These are phyloP conservation scores for Penicillium sp. DNA, from an alignment of 2,329 filamentous ascomycete species.

Conservation along the genomic window DNA sequence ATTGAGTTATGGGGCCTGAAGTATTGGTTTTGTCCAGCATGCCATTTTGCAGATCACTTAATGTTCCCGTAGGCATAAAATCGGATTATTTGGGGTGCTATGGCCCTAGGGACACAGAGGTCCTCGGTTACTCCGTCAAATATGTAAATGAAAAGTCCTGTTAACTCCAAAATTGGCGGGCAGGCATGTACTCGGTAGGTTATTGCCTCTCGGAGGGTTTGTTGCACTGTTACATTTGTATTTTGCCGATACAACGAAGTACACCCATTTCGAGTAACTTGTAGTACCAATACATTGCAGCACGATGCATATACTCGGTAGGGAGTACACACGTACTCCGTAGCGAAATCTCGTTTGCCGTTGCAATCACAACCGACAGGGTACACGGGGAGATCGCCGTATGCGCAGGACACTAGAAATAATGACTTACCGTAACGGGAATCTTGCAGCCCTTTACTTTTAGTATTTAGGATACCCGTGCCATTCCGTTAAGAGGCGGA, in stretches of 20 bases:
- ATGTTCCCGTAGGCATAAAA: neutral
- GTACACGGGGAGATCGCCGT: neutral
- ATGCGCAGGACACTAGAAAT: neutral
- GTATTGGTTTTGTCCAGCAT: neutral
- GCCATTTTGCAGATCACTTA: neutral
- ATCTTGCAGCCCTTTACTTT: neutral
- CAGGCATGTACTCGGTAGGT: neutral
- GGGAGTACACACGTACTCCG: neutral
- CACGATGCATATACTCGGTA: neutral
- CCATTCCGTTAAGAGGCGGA: rapidly evolving
- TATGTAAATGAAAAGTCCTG: neutral
- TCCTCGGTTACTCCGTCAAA: rapidly evolving
- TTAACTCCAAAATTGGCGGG: no score
- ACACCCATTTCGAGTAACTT: neutral
- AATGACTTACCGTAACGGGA: neutral
- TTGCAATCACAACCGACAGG: neutral
- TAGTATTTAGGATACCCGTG: no score
- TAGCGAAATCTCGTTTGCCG: neutral
- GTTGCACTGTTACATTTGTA: neutral
- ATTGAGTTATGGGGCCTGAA: neutral
- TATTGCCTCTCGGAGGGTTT: neutral
- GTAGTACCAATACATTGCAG: no score
- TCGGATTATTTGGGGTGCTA: no score
- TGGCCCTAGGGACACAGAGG: rapidly evolving
- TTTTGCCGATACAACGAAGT: neutral